Percentiles rank a stretch among this genome's conserved stretches.
phyloP scores from a whole-genome alignment of 352 stramenopile genomes.

The Globisporangium emineosum region DNA sequence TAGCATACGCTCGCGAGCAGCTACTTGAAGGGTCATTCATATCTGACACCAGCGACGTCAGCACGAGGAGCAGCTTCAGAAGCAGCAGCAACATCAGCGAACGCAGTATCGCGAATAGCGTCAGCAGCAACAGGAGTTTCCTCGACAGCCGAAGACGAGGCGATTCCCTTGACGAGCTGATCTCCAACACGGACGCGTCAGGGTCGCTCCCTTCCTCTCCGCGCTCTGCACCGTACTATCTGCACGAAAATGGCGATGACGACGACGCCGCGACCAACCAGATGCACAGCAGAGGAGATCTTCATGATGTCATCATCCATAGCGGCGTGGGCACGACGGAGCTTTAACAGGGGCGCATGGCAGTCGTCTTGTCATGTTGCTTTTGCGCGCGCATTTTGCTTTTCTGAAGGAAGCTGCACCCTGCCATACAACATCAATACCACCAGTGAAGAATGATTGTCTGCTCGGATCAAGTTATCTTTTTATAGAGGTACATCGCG shows the following conservation, averaged over 20 bases:
- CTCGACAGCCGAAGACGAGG: neutral
- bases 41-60: conserved; percentile 6
- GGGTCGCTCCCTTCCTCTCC: neutral
- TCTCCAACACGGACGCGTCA: neutral
- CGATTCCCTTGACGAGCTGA: conserved; percentile 3
- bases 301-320: conserved; percentile 2
- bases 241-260: neutral
- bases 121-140: conserved; percentile 10
- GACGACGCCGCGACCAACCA: neutral
- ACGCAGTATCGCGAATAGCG: neutral
- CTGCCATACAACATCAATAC: neutral
- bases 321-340: conserved; percentile 2
- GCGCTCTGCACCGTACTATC: conserved; percentile 2
- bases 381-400: neutral
- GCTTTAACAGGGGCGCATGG: conserved; percentile 1
- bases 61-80: conserved; percentile 7
- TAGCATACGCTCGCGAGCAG: conserved; percentile 31
- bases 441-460: conserved; percentile 4
- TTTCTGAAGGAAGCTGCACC: neutral
- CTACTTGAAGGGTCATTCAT: conserved; percentile 25
- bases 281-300: neutral
- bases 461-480: neutral
- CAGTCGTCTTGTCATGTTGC: neutral
- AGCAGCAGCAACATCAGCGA: conserved; percentile 1
- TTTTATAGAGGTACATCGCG: neutral